Percentiles rank a stretch among this genome's conserved stretches.
These are phyloP conservation scores for Colletotrichum chrysophilum DNA, from an alignment of 2,329 filamentous ascomycete species.

Conservation along the genomic window DNA sequence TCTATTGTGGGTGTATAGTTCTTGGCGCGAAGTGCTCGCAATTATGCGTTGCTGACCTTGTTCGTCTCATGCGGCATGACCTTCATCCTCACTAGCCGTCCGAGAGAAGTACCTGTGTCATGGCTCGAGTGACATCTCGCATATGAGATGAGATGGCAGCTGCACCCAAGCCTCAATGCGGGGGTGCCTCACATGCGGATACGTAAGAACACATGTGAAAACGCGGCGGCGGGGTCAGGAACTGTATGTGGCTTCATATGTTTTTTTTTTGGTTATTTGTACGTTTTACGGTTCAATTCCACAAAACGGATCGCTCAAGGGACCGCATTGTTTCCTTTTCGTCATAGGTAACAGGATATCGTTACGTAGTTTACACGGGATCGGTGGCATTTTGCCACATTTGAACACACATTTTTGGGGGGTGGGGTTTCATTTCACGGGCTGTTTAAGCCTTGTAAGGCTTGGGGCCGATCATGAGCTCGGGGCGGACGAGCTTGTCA, in stretches of 20 bases:
- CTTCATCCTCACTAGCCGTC: neutral
- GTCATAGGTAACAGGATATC: constrained; percentile 20
- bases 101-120: neutral
- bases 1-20: neutral
- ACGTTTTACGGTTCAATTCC: neutral
- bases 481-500: constrained; percentile 85
- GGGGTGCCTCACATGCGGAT: neutral
- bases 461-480: constrained; percentile 92
- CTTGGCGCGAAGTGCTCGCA: neutral
- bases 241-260: neutral
- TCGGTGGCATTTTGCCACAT: neutral
- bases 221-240: neutral
- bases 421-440: neutral
- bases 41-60: rapidly evolving
- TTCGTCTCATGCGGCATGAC: neutral
- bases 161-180: neutral
- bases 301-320: constrained; percentile 7
- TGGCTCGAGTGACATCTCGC: neutral
- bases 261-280: neutral
- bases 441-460: constrained; percentile 54
- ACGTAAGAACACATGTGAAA: neutral
- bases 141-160: neutral
- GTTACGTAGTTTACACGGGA: constrained; percentile 15
- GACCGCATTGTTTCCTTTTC: constrained; percentile 9
- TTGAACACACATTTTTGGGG: neutral